Evolutionary conservation across 2,329 filamentous ascomycete species (phyloP), one percentile per base, ranked within the genome.

Genomic region (Colletotrichum scovillei): DNA sequence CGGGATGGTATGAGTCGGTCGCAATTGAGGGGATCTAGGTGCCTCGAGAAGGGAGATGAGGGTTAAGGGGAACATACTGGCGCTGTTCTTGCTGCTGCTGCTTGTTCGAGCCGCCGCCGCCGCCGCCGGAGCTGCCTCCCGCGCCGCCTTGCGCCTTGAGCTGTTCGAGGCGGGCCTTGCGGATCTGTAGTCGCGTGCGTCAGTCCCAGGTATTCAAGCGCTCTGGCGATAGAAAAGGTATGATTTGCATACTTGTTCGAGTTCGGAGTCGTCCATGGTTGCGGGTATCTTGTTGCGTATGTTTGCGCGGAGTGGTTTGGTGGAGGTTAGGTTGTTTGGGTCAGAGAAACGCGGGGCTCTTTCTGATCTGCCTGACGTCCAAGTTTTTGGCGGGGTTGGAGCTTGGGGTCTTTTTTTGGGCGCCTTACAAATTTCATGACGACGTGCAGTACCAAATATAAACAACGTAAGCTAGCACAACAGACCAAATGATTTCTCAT

Each of bases 111-210:
- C 82, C 87, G 73, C 84, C 42, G 42, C 42, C 42, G 42, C 42
- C 42, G 42, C 42, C 84, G 53, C 83, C 83, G 71, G 84, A 84
- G 63, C 85, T 82, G 72, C 85, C 84, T 74, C 86, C 84, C 59
- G 84, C 84, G 66, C 83, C 84, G 71, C 88, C 85, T 83, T 93
- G 87, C 78, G 95, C 89, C 84, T 97, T 97, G 77, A 98, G 92
- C 86, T 99, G 95, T 84, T 96, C 94, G 67, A 98, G 92, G 75
- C 97, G 95, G 79, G 96, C 96, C 83, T 94, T 93, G 81, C 96
- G 89, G 81, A 98, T 98, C 93, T 98, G 80, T 35, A 22, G 4
- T 6, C 32, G 12, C 57, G 63, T 77, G 8, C 77, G 63, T 38
- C 5, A 70, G 53, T 58, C 32, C 24, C 16, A n/a, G 8, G 22